Evolutionary conservation across 2,329 filamentous ascomycete species (phyloP), one percentile per base, ranked within the genome.

Genomic region (Colletotrichum musae): DNA sequence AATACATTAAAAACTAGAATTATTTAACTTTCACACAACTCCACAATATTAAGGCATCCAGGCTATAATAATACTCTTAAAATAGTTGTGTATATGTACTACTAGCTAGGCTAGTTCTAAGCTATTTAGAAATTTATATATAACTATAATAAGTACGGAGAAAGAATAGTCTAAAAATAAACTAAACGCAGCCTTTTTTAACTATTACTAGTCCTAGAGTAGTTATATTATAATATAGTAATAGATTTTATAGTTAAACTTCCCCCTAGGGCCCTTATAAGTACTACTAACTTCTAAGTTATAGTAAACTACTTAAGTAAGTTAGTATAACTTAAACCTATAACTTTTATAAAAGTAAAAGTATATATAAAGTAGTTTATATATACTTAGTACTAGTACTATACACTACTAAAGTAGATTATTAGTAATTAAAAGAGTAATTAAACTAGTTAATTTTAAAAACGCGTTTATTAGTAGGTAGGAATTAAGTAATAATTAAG

Each of bases 141-240:
- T 32, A 28, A 41, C 32, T 32, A 28, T 39, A 41, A 56, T 57
- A 47, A n/a, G n/a, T 57, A 63, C 41, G 43, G 24, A n/a, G 36
- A 51, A 18, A 15, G 41, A 64, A 43, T 64, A 64, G 32, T 43
- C 41, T 56, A 66, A 24, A 18, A 21, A 16, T 26, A 36, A 43
- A 41, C 15, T 24, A 64, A 50, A 66, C 51, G 24, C 24, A 50
- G 18, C n/a, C 18, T 50, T 2, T 7, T 50, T 21, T 50, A 50
- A 7, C 7, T 24, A 21, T 18, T 50, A 21, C 24, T 50, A 18
- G 18, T 50, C 2, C 18, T 50, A 61, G 48, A 26, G 9, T 26
- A 50, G 53, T 45, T 45, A 16, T 50, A 56, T 39, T 39, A 39
- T 39, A 39, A 48, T 36, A 26, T n/a, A 47, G 53, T 62, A 59